Evolutionary conservation across 2,329 filamentous ascomycete genomes (phyloP), one percentile per base, ranked within the genome.

Genomic region (Xylaria arbuscula): DNA sequence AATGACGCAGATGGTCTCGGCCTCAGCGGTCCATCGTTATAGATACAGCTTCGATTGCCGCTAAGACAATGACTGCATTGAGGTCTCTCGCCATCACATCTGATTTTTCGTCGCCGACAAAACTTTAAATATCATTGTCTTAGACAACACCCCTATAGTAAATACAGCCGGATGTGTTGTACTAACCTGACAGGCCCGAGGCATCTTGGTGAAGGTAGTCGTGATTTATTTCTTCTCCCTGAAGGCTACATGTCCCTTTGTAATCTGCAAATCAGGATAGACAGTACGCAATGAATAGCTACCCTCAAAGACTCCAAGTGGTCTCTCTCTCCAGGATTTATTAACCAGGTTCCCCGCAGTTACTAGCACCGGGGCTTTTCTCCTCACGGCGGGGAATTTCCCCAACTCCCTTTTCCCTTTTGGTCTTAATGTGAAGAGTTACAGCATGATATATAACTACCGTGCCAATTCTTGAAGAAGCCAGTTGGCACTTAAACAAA

Each of bases 91-190:
- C 19, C 45, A 13, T 48, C 45, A 48, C 45, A 48, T 22, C 22
- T 48, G 19, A 48, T 48, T 11, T 48, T 48, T 48, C 45, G 45
- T 48, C 45, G 45, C 22, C 45, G 45, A 22, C 45, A 48, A 48
- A 48, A 48, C 45, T 48, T 48, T 48, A 10, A n/a, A 48, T 3
- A 48, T 24, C 9, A 9, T 24, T 11, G 6, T 11, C 4, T 48
- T 48, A 48, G 45, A 48, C 4, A 48, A 48, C 3, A 13, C 10
- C 10, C 10, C 10, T 13, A 24, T 19, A 48, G 7, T 24, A 48
- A 3, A 11, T 5, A 22, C 22, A 19, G 22, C 22, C 19, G 9
- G 9, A 9, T 3, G 19, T 48, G 10, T 0, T 48, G 19, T 24
- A 3, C 45, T 22, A 22, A 48, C 45, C 45, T 48, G 45, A 11